Evolutionary conservation across 2,329 filamentous ascomycete species (phyloP).

Genomic region (Xylariaceae sp.): DNA sequence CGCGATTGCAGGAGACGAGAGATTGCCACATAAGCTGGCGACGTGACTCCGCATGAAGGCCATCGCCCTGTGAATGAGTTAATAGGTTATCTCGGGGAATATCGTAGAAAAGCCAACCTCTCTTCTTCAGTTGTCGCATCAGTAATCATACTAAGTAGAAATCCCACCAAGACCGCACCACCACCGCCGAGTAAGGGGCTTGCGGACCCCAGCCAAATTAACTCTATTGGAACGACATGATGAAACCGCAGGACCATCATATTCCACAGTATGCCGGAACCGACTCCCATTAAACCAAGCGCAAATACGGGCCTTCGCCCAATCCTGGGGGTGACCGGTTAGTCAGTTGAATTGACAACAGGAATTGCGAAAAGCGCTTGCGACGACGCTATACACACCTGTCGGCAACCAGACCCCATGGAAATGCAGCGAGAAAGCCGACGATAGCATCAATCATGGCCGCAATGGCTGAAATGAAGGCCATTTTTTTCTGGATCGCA

Average conservation of each 20-base stretch:
- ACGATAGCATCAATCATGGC: slow-evolving; percentile 36
- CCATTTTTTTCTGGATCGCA: slow-evolving; percentile 41
- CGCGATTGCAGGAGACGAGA: slow-evolving; percentile 32
- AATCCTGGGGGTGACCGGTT: slow-evolving; percentile 31
- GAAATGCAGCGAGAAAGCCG: slow-evolving; percentile 40
- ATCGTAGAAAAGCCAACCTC: slow-evolving; percentile 29
- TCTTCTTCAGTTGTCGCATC: slow-evolving; percentile 41
- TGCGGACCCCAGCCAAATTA: slow-evolving; percentile 40
- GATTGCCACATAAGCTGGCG: slow-evolving; percentile 50
- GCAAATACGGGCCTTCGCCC: slow-evolving; percentile 42
- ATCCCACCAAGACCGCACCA: slow-evolving; percentile 35
- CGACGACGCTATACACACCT: slow-evolving; percentile 16
- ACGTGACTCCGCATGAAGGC: slow-evolving; percentile 56
- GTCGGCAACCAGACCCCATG: slow-evolving; percentile 43
- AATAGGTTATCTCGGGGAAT: not conserved
- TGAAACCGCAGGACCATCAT: slow-evolving; percentile 39
- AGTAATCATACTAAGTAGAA: slow-evolving; percentile 41
- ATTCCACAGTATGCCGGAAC: slow-evolving; percentile 31
- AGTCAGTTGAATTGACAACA: not conserved
- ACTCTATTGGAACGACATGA: slow-evolving; percentile 36
- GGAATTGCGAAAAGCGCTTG: not conserved
- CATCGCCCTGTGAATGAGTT: slow-evolving; percentile 36
- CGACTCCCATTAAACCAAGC: slow-evolving; percentile 36
- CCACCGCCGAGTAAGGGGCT: slow-evolving; percentile 42
- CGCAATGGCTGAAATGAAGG: slow-evolving; percentile 38